Evolutionary conservation across 2,329 filamentous ascomycete genomes (phyloP).

Genomic region (Erysiphe neolycopersici): DNA sequence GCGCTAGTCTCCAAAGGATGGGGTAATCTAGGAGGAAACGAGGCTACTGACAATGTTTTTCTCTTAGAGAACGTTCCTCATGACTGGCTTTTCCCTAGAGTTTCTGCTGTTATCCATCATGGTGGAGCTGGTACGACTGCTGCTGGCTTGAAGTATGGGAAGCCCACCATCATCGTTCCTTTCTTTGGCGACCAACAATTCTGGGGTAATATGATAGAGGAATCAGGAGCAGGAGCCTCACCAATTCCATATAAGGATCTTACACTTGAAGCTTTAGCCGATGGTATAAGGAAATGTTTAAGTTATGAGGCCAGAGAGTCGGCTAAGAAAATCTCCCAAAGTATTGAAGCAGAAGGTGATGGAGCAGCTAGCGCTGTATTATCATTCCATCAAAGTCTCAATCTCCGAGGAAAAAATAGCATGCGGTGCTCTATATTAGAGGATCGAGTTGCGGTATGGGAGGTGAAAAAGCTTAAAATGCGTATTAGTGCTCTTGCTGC

Average conservation of each 20-base stretch:
- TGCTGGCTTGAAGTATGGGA: conserved; percentile 42
- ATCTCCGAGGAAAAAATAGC: conserved; percentile 21
- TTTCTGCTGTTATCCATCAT: conserved; percentile 42
- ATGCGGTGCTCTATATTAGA: conserved; percentile 41
- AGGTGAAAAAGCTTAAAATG: conserved; percentile 30
- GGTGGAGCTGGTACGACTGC: conserved; percentile 58
- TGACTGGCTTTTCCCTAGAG: conserved; percentile 48
- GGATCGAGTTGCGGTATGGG: conserved; percentile 38
- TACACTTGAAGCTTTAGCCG: conserved; percentile 32
- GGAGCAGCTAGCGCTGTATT: conserved; percentile 42
- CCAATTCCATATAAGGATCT: conserved; percentile 43
- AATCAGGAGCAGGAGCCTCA: conserved; percentile 34
- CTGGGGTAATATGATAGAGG: conserved; percentile 45
- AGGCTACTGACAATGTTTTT: conserved; percentile 35
- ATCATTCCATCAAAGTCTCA: conserved; percentile 35
- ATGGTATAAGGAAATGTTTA: conserved; percentile 43
- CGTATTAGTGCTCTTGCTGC: conserved; percentile 37
- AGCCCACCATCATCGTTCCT: conserved; percentile 49
- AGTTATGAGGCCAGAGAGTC: conserved; percentile 30
- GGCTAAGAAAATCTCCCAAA: conserved; percentile 29
- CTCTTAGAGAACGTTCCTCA: conserved; percentile 51
- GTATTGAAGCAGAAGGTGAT: conserved; percentile 34
- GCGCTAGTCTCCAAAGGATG: conserved; percentile 52
- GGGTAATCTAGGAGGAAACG: conserved; percentile 38
- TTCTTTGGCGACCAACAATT: conserved; percentile 63